Evolutionary conservation across 768 basidiomycete genomes (phyloP), one percentile per base, ranked within the genome.

Genomic region (Tylopilus subfusipes): DNA sequence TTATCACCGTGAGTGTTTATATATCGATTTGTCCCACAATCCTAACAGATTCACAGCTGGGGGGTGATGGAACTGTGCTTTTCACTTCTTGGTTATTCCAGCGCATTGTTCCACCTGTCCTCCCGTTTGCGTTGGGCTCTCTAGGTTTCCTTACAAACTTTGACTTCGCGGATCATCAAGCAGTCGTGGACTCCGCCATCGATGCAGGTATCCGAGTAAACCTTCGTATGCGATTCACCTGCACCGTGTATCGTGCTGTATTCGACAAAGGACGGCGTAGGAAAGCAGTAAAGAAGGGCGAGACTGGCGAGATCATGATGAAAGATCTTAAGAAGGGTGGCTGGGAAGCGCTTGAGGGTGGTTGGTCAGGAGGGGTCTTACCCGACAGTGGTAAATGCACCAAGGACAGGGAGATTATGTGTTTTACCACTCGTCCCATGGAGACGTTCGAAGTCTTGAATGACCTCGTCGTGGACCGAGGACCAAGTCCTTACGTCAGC

Each of bases 41-140:
- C 33, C 57, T 68, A 30, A 64, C 62, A 24, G 50, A 31, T 38
- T 24, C 34, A 29, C 65, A 98, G 95, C 86, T 98, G 57, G 97
- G 97, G 44, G 97, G 97, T 11, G 97, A 99, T 68, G 97, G 97
- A 14, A 99, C 97, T 0, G 95, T 98, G 3, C 82, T 99, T 16
- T 99, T 98, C 75, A 97, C 97, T 6, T 98, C 97, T 4, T 98
- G 97, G 97, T 78, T 99, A 30, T 99, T 99, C 77, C 97, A 99
- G 70, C 85, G 86, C 50, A 93, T 99, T 64, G 97, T 98, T 16
- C 97, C 97, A n/a, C 97, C 97, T 13, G 93, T 98, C 34, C 86
- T 99, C 14, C 86, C 97, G 1, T 99, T 99, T 69, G 95, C 97
- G 2, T 81, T 99, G 25, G 97, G 97, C 42, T 98, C 96, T 5